phyloP scores from a whole-genome alignment of 176 grass and related monocot genomes.

The Areca catechu region DNA sequence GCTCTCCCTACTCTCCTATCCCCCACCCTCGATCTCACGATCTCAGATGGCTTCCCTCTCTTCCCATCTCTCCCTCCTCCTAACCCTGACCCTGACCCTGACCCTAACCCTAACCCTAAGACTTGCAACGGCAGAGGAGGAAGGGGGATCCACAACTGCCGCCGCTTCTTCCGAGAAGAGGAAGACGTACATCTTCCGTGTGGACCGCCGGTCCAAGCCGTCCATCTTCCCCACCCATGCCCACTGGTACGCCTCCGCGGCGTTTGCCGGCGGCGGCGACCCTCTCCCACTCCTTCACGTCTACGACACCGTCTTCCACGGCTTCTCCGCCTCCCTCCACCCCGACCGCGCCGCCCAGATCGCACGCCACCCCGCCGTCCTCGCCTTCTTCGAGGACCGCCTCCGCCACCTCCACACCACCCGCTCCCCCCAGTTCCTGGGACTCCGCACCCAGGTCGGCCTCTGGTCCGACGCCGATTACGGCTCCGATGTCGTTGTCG shows the following conservation, averaged over 20 bases:
- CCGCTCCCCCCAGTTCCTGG: constrained; percentile 84
- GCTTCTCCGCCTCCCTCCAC: constrained; percentile 64
- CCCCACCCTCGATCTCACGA: constrained; percentile 6
- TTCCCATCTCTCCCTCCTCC: constrained; percentile 2
- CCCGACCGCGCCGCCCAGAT: constrained; percentile 40
- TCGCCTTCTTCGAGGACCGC: constrained; percentile 80
- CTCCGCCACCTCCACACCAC: constrained; percentile 66
- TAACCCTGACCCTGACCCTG: no score
- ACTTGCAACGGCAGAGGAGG: constrained; percentile 1
- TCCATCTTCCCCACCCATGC: constrained; percentile 56
- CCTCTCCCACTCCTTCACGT: constrained; percentile 61
- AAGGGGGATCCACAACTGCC: background rate
- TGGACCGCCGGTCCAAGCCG: constrained; percentile 57
- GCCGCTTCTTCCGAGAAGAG: background rate
- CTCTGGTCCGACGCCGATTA: constrained; percentile 92
- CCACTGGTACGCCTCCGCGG: constrained; percentile 71
- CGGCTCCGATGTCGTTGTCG: constrained; percentile 76
- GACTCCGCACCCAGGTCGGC: constrained; percentile 70
- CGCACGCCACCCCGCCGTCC: constrained; percentile 51
- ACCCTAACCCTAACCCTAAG: constrained; percentile 20
- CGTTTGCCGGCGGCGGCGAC: constrained; percentile 24
- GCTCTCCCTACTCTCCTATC: constrained; percentile 29
- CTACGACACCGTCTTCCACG: constrained; percentile 78
- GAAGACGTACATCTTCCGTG: constrained; percentile 83
- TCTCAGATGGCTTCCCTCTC: constrained; percentile 5